These are phyloP conservation scores for Wallacemonas rigidus DNA, from an alignment of 208 protist genomes.

Conservation along the genomic window DNA sequence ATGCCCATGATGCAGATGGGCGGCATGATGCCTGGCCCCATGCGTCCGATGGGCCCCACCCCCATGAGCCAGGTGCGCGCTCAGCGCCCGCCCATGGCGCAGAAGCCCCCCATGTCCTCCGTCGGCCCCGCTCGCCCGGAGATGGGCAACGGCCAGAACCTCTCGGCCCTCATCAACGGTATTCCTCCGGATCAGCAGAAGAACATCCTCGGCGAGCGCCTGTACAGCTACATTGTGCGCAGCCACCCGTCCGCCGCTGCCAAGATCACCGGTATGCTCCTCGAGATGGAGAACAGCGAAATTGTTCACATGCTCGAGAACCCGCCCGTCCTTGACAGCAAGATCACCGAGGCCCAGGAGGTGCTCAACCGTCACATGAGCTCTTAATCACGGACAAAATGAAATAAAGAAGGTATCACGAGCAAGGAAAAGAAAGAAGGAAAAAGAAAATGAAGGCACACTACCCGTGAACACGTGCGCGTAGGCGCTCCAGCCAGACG, in stretches of 20 bases:
- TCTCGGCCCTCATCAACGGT: slow-evolving; percentile 65
- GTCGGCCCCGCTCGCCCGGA: slow-evolving; percentile 57
- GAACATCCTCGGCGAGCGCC: slow-evolving; percentile 95
- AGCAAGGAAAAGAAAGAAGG: not conserved
- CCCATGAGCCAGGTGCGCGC: slow-evolving; percentile 41
- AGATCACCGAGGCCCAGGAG: slow-evolving; percentile 96
- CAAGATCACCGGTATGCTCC: slow-evolving; percentile 99
- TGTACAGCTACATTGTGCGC: slow-evolving; percentile 95
- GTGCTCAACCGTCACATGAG: slow-evolving; percentile 94
- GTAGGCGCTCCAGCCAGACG: too few relatives aligned
- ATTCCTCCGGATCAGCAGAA: slow-evolving; percentile 90
- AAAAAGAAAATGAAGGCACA: slow-evolving; percentile 14
- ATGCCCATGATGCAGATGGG: slow-evolving; percentile 80
- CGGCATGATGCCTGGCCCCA: slow-evolving; percentile 64
- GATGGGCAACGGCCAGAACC: slow-evolving; percentile 60
- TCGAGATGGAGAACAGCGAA: slow-evolving; percentile 97
- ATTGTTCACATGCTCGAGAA: slow-evolving; percentile 96
- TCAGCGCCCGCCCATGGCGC: slow-evolving; percentile 26
- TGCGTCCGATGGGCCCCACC: slow-evolving; percentile 73
- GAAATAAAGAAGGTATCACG: slow-evolving; percentile 15
- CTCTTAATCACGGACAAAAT: slow-evolving; percentile 38
- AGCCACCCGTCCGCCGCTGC: slow-evolving; percentile 88
- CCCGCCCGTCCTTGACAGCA: slow-evolving; percentile 86
- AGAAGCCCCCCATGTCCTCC: slow-evolving; percentile 68
- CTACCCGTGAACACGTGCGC: too few relatives aligned